A percentile compares a stretch with the other conserved stretches of the same genome.
These are phyloP conservation scores for Parmelia sp. DNA, from an alignment of 495 filamentous ascomycete species.

Conservation along the genomic window DNA sequence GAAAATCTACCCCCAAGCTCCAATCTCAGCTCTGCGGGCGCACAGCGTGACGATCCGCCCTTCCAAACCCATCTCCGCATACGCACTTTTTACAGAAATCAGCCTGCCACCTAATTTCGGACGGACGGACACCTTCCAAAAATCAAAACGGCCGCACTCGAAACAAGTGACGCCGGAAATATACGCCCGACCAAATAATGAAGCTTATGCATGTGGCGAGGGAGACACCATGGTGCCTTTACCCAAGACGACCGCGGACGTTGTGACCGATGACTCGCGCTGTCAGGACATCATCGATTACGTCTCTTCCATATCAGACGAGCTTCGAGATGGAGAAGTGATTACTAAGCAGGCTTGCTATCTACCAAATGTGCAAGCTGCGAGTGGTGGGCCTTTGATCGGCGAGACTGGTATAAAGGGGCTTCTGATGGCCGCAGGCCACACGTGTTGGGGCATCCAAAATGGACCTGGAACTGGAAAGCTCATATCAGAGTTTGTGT, in stretches of 20 bases:
- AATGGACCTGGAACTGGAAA: constrained; percentile 90
- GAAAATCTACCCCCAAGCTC: constrained; percentile 63
- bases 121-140: constrained; percentile 36
- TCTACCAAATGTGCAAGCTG: constrained; percentile 64
- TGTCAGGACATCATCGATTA: constrained; percentile 89
- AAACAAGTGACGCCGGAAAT: constrained; percentile 80
- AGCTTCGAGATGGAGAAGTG: constrained; percentile 69
- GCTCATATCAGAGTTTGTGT: constrained; percentile 78
- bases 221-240: constrained; percentile 72
- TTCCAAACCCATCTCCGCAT: constrained; percentile 67
- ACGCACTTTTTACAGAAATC: constrained; percentile 89
- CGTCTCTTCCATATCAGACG: constrained; percentile 67
- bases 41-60: constrained; percentile 85
- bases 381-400: constrained; percentile 67
- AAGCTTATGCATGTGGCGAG: constrained; percentile 91
- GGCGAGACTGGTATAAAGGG: constrained; percentile 70
- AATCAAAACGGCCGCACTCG: constrained; percentile 47
- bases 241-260: constrained; percentile 67
- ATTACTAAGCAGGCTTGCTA: constrained; percentile 89
- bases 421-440: constrained; percentile 77
- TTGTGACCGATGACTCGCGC: constrained; percentile 65
- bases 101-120: constrained; percentile 55
- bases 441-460: constrained; percentile 93
- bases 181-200: constrained; percentile 80
- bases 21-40: constrained; percentile 74